A percentile compares a stretch with the other conserved stretches of the same genome.
Evolutionary conservation across 805 yeast genomes (phyloP).

Genomic region (Candida quercuum): DNA sequence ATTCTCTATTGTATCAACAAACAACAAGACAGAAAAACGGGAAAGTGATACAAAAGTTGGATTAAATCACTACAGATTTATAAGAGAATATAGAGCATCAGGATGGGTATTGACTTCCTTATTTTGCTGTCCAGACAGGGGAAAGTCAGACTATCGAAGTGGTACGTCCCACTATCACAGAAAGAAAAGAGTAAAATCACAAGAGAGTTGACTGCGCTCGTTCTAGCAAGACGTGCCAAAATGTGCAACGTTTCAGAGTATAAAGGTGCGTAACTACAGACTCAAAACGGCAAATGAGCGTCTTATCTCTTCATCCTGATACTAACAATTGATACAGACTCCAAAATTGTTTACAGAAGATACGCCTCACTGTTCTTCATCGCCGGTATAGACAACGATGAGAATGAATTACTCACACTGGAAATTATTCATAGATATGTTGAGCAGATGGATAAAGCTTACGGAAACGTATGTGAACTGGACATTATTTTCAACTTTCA

Average conservation of each 20-base stretch:
- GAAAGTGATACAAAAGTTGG: too few relatives aligned
- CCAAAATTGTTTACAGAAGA: constrained; percentile 83
- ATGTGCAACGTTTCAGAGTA: constrained; percentile 95
- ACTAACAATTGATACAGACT: constrained; percentile 33
- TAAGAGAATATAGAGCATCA: neutral
- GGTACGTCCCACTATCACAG: constrained; percentile 83
- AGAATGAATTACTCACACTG: constrained; percentile 80
- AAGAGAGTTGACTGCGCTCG: constrained; percentile 80
- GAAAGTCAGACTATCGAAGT: constrained; percentile 85
- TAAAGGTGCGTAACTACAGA: constrained; percentile 36
- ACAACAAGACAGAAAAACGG: too few relatives aligned
- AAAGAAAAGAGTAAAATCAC: constrained; percentile 82
- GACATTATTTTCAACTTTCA: constrained; percentile 96
- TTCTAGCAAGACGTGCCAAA: constrained; percentile 79
- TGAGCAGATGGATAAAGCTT: constrained; percentile 93
- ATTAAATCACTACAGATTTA: neutral
- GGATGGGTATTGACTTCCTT: constrained; percentile 80
- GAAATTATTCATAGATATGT: constrained; percentile 91
- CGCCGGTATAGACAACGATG: constrained; percentile 76
- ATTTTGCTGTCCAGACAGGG: constrained; percentile 91
- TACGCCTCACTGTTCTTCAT: constrained; percentile 92
- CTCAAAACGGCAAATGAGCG: too few relatives aligned
- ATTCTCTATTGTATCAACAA: too few relatives aligned
- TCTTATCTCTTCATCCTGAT: too few relatives aligned
- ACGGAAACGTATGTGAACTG: constrained; percentile 93